A percentile compares a stretch with the other conserved stretches of the same genome.
Conservation (phyloP, 2,329 filamentous ascomycete genomes). For the Botrytis elliptica region DNA sequence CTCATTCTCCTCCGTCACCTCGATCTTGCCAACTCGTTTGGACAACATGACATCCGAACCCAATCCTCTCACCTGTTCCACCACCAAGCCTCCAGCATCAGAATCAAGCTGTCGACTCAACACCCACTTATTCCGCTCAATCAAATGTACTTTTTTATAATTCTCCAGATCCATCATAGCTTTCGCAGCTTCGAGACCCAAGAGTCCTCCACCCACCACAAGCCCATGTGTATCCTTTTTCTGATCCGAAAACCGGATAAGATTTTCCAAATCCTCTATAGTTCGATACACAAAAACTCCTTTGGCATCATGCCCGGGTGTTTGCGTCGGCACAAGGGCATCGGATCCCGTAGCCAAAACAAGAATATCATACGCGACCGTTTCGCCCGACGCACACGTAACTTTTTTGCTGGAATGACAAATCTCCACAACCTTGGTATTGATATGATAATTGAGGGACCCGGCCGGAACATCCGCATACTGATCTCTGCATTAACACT, state of each 20-base stretch:
- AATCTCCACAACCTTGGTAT: constrained; percentile 70
- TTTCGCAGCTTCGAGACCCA: constrained; percentile 86
- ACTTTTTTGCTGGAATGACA: constrained; percentile 63
- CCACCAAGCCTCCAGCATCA: constrained; percentile 78
- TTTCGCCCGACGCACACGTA: constrained; percentile 66
- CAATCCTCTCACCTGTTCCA: constrained; percentile 74
- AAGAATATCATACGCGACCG: constrained; percentile 73
- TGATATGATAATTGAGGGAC: constrained; percentile 71
- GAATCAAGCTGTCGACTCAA: constrained; percentile 77
- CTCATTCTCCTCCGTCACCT: constrained; percentile 63
- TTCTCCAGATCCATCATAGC: constrained; percentile 84
- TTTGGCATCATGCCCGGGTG: constrained; percentile 73
- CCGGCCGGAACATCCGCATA: constrained; percentile 49
- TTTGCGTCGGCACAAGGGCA: constrained; percentile 66
- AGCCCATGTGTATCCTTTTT: constrained; percentile 68
- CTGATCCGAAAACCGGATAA: constrained; percentile 70
- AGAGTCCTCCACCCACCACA: constrained; percentile 79
- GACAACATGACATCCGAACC: constrained; percentile 78
- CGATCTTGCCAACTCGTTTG: constrained; percentile 71
- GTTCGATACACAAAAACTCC: constrained; percentile 90
- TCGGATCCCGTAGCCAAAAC: constrained; percentile 86
- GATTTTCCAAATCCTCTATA: constrained; percentile 73
- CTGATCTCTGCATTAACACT: constrained; percentile 23
- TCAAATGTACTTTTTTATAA: constrained; percentile 71
- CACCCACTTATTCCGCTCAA: constrained; percentile 82